These are phyloP conservation scores for Trichosporon sp. DNA, from an alignment of 1,284 basidiomycete species.

Conservation along the genomic window DNA sequence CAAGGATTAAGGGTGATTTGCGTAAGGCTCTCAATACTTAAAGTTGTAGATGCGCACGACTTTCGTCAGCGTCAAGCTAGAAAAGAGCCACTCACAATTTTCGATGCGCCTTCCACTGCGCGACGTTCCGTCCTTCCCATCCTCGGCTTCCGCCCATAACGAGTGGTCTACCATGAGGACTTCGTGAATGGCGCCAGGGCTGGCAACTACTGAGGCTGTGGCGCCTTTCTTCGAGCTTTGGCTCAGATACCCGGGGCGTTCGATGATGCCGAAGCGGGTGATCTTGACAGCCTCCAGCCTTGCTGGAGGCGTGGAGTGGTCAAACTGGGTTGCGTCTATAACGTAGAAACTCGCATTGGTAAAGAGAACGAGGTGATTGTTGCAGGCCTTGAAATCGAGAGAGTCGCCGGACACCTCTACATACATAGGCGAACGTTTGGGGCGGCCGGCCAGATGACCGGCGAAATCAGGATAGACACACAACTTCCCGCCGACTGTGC, in stretches of 20 bases:
- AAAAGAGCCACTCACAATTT: background rate
- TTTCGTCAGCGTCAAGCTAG: too few species aligned
- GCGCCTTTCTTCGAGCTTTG: background rate
- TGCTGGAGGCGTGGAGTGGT: background rate
- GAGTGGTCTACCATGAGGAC: background rate
- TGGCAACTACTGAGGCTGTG: background rate
- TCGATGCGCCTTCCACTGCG: background rate
- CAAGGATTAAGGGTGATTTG: too few species aligned
- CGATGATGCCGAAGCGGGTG: background rate
- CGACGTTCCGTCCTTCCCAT: background rate
- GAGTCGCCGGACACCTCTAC: background rate
- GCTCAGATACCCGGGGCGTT: background rate
- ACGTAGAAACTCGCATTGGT: background rate
- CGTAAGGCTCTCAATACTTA: too few species aligned
- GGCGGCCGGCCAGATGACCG: background rate
- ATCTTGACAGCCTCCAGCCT: background rate
- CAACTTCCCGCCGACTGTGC: background rate
- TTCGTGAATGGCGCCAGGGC: background rate
- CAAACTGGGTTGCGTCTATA: background rate
- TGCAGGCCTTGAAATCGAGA: background rate
- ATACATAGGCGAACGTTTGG: background rate
- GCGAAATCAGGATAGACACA: background rate
- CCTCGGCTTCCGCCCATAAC: background rate
- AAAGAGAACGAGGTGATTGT: background rate
- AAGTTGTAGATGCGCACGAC: too few species aligned